Conservation (phyloP, 1,284 basidiomycete species). For the Mixia osmundae region DNA sequence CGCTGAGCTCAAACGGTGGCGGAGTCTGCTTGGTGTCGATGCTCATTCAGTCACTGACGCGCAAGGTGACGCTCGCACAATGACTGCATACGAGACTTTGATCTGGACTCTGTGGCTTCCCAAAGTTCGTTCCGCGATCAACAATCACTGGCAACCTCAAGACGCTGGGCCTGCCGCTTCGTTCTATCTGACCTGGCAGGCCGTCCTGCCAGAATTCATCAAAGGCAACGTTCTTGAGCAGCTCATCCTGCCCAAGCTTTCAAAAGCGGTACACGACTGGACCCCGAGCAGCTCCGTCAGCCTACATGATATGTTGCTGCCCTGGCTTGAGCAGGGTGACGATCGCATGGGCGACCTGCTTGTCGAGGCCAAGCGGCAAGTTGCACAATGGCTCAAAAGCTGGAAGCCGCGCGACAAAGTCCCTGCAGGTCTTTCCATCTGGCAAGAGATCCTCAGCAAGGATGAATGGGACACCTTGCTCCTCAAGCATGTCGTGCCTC, state of each 20-base stretch:
- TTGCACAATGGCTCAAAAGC: slow-evolving; percentile 49
- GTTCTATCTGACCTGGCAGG: slow-evolving; percentile 69
- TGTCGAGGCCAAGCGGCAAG: slow-evolving; percentile 58
- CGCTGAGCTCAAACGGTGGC: slow-evolving; percentile 22
- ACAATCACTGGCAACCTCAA: slow-evolving; percentile 72
- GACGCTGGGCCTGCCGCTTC: slow-evolving; percentile 49
- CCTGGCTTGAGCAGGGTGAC: slow-evolving; percentile 78
- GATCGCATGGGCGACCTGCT: slow-evolving; percentile 55
- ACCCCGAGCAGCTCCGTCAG: slow-evolving; percentile 33
- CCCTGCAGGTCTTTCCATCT: slow-evolving; percentile 45
- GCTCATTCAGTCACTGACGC: not conserved
- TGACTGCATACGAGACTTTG: slow-evolving; percentile 88
- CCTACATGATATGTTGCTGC: slow-evolving; percentile 66
- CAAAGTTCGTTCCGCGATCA: slow-evolving; percentile 65
- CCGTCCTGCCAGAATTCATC: slow-evolving; percentile 68
- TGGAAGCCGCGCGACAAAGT: slow-evolving; percentile 53
- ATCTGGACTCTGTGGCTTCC: slow-evolving; percentile 91
- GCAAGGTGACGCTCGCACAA: slow-evolving; percentile 23
- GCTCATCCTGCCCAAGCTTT: slow-evolving; percentile 74
- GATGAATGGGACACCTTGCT: slow-evolving; percentile 77
- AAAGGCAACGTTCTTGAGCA: slow-evolving; percentile 89
- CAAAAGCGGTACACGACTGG: slow-evolving; percentile 65
- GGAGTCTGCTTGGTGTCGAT: slow-evolving; percentile 5
- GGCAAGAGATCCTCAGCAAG: slow-evolving; percentile 51
- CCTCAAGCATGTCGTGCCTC: slow-evolving; percentile 72